Percentiles rank a stretch among this genome's conserved stretches.
Evolutionary conservation across 257 asterid species (phyloP).

Genomic region (Paraleonurus japonicus): DNA sequence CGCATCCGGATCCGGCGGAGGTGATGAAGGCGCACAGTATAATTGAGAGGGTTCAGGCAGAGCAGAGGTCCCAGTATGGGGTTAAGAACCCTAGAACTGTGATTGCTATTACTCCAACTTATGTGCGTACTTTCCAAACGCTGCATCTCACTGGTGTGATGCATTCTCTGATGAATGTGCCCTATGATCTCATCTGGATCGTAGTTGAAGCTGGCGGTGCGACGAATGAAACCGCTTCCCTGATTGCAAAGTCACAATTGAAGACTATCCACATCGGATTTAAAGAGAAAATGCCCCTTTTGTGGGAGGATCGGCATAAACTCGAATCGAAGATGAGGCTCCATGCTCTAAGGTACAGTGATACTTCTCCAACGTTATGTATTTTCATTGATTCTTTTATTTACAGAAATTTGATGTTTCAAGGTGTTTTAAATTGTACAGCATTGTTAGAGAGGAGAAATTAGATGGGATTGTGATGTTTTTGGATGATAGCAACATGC

Average conservation of each 20-base stretch:
- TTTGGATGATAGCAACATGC: conserved; percentile 99
- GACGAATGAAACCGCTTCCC: conserved; percentile 72
- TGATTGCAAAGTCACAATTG: conserved; percentile 71
- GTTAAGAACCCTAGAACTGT: conserved; percentile 72
- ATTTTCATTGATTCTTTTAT: not conserved
- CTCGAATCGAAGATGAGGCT: conserved; percentile 85
- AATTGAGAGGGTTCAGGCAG: conserved; percentile 83
- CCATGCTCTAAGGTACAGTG: conserved; percentile 80
- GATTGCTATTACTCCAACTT: conserved; percentile 85
- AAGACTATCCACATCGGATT: conserved; percentile 68
- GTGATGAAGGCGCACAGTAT: conserved; percentile 87
- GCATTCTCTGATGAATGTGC: conserved; percentile 93
- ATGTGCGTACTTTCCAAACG: conserved; percentile 90
- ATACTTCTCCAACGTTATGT: not conserved
- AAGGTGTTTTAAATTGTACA: conserved; percentile 32
- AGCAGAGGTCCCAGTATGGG: conserved; percentile 83
- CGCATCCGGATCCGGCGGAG: conserved; percentile 95
- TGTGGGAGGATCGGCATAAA: conserved; percentile 87
- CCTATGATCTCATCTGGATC: conserved; percentile 81
- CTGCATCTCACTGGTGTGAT: conserved; percentile 93
- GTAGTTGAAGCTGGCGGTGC: conserved; percentile 87
- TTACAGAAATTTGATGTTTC: conserved; percentile 18
- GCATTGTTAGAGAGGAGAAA: conserved; percentile 66
- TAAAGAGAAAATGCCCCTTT: conserved; percentile 63
- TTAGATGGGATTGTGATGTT: conserved; percentile 88